Evolutionary conservation across 1,139 yeast genomes (phyloP).

Genomic region (Candida sp.): DNA sequence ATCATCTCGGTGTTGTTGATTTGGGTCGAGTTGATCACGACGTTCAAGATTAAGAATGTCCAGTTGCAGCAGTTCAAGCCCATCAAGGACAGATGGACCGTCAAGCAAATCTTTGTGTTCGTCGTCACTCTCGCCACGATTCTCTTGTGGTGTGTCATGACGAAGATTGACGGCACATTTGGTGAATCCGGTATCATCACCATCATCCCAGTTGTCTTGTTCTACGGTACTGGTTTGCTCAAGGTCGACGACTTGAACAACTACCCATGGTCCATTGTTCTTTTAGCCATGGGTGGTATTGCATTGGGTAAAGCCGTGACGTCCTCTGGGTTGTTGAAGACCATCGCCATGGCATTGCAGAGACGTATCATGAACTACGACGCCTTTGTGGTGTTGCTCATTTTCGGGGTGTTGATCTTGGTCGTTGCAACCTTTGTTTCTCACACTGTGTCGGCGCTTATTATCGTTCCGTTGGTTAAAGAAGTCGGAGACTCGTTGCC

Average conservation of each 20-base stretch:
- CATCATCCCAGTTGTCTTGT: conserved; percentile 77
- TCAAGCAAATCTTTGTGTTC: conserved; percentile 74
- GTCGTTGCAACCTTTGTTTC: conserved; percentile 93
- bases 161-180: conserved; percentile 64
- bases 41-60: conserved; percentile 60
- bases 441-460: conserved; percentile 95
- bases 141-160: conserved; percentile 81
- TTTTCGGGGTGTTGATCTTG: conserved; percentile 79
- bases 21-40: conserved; percentile 72
- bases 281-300: conserved; percentile 96
- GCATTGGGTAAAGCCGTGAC: conserved; percentile 93
- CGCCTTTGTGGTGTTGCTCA: conserved; percentile 68
- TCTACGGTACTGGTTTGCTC: conserved; percentile 87
- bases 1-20: conserved; percentile 62
- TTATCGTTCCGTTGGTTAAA: conserved; percentile 85
- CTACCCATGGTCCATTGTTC: conserved; percentile 92
- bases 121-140: conserved; percentile 73
- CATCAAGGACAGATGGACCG: conserved; percentile 69
- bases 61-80: conserved; percentile 63
- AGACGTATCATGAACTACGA: conserved; percentile 60
- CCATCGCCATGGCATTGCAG: conserved; percentile 76
- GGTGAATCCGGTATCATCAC: conserved; percentile 95
- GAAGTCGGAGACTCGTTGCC: conserved; percentile 82
- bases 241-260: conserved; percentile 89
- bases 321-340: conserved; percentile 81